Evolutionary conservation across 2,329 filamentous ascomycete species (phyloP).

Genomic region (Trichoderma citrinoviride): DNA sequence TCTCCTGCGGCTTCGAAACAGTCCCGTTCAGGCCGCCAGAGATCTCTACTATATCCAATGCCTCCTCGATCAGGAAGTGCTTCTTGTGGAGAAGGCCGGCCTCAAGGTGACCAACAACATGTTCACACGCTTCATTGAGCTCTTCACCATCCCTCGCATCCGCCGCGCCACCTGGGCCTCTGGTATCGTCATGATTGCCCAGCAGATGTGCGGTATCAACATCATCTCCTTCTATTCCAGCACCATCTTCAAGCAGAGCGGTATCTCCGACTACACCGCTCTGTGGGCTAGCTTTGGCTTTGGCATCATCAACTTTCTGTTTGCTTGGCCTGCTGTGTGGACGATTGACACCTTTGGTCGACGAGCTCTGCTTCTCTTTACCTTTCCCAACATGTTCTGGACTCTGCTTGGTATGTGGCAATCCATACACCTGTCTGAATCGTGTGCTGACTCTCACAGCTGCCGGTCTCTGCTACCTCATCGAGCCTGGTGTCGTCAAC

Average conservation of each 20-base stretch:
- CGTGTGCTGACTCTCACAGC: slow-evolving; percentile 24
- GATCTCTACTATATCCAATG: slow-evolving; percentile 61
- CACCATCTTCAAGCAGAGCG: slow-evolving; percentile 45
- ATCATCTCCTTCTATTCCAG: slow-evolving; percentile 51
- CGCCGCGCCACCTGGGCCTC: slow-evolving; percentile 64
- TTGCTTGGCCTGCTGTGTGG: slow-evolving; percentile 60
- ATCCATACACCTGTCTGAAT: background rate
- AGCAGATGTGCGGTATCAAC: slow-evolving; percentile 60
- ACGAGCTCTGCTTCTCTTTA: slow-evolving; percentile 57
- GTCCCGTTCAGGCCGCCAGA: slow-evolving; percentile 57
- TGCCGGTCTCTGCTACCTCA: slow-evolving; percentile 37
- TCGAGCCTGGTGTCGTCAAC: slow-evolving; percentile 31
- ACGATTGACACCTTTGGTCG: slow-evolving; percentile 65
- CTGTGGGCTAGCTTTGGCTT: slow-evolving; percentile 46
- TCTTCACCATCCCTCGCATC: slow-evolving; percentile 57
- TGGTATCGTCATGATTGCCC: slow-evolving; percentile 64
- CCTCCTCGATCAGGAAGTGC: slow-evolving; percentile 35
- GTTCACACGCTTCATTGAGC: slow-evolving; percentile 50
- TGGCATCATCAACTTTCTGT: slow-evolving; percentile 59
- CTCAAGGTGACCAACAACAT: slow-evolving; percentile 44
- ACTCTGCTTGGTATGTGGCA: slow-evolving; percentile 43
- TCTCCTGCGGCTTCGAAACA: slow-evolving; percentile 56
- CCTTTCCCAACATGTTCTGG: slow-evolving; percentile 64
- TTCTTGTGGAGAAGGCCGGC: slow-evolving; percentile 30
- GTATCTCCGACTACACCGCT: slow-evolving; percentile 39